Evolutionary conservation across 2,329 filamentous ascomycete species (phyloP), one percentile per base, ranked within the genome.

Genomic region (Plenodomus tracheiphilus): DNA sequence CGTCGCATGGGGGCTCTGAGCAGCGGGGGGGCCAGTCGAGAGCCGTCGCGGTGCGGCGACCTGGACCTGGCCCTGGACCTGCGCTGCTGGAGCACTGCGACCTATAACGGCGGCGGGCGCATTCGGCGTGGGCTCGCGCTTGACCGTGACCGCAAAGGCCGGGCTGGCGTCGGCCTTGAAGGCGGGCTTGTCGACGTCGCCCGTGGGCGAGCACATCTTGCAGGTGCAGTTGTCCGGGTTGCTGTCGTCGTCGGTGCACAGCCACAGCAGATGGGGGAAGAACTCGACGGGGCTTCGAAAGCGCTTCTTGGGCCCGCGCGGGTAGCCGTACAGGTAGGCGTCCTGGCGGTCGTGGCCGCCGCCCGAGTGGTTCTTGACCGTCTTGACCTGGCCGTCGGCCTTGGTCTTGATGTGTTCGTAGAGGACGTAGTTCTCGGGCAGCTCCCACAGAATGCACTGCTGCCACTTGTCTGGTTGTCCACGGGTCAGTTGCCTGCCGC

Each of bases 271-370:
- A 62, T 85, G 82, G 2, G 80, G 81, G 52, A 83, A 82, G 71
- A 85, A 85, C 53, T 85, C 82, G 43, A 76, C 76, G 0, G 82
- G 81, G 59, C 81, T 84, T 46, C 82, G 70, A 62, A 79, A 85
- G 41, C 81, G 75, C 68, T 83, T 84, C 64, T 77, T 79, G 16
- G 78, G 74, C 15, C 81, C 82, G 39, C 75, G 70, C 2, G 81
- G 82, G 60, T 85, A 81, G 17, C 82, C 82, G 62, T 84, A 85
- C 5, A 85, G 73, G 55, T 84, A 85, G 25, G 80, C 80, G 61
- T 85, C 82, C 57, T 82, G 79, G 46, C 81, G 71, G 60, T 82
- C 79, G 52, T 78, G 79, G 10, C 74, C 76, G 28, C 77, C 79
- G 30, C 73, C 75, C 6, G 75, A 77, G 62, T 79, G 74, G 43